Evolutionary conservation across 2,329 filamentous ascomycete genomes (phyloP).

Genomic region (Neonectria punicea): DNA sequence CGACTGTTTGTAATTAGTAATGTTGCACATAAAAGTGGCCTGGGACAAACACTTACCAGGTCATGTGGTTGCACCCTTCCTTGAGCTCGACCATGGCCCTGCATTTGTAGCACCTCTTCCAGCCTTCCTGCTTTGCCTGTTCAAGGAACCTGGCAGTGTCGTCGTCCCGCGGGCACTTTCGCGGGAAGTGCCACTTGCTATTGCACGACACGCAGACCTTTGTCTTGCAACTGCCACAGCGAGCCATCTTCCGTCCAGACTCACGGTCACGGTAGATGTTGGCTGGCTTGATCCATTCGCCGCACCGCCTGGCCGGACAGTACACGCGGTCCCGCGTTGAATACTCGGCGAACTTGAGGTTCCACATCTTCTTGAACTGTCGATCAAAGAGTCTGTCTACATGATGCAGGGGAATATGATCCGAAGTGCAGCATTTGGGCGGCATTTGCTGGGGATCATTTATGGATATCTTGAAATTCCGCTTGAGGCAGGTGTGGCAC

Average conservation of each 20-base stretch:
- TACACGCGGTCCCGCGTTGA: conserved; percentile 80
- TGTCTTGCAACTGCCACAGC: conserved; percentile 76
- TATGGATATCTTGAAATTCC: conserved; percentile 79
- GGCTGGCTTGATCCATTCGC: conserved; percentile 81
- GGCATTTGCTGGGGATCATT: conserved; percentile 86
- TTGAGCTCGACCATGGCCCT: conserved; percentile 79
- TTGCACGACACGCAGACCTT: conserved; percentile 81
- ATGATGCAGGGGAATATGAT: conserved; percentile 79
- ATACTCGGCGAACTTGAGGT: conserved; percentile 81
- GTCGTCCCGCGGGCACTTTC: conserved; percentile 77
- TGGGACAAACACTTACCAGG: conserved; percentile 67
- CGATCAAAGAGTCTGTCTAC: conserved; percentile 80
- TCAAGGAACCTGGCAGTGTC: conserved; percentile 72
- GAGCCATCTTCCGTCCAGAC: conserved; percentile 71
- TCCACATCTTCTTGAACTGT: conserved; percentile 82
- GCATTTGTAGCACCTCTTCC: conserved; percentile 82
- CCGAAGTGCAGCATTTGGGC: conserved; percentile 79
- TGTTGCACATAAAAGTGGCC: not conserved
- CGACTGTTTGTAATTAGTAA: conserved; percentile 58
- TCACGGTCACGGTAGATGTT: conserved; percentile 69
- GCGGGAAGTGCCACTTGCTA: conserved; percentile 75
- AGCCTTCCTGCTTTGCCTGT: conserved; percentile 74
- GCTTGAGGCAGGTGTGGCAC: conserved; percentile 81
- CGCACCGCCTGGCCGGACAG: conserved; percentile 78
- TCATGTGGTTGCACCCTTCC: conserved; percentile 90